A percentile compares a stretch with the other conserved stretches of the same genome.
phyloP scores from a whole-genome alignment of 306 rosid species.

The Pueraria montana region DNA sequence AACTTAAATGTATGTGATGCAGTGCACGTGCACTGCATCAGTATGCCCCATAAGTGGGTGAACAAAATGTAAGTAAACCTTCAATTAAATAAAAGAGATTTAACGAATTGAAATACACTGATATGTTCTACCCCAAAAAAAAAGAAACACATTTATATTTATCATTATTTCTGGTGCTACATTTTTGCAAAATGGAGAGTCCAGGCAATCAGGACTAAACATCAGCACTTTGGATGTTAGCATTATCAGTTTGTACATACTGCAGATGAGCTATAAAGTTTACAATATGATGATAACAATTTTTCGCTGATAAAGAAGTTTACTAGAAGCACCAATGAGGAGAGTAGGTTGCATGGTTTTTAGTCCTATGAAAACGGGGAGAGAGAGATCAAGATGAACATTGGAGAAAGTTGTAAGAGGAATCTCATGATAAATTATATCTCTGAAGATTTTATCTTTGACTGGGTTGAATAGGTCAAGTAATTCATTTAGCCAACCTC shows the following conservation, averaged over 20 bases:
- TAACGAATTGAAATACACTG: constrained; percentile 1
- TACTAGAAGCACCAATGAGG: background rate
- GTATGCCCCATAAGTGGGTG: background rate
- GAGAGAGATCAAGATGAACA: background rate
- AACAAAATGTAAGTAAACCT: constrained; percentile 2
- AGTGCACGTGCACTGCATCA: too few species aligned
- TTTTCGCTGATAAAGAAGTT: background rate
- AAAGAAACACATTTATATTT: background rate
- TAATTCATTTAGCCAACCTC: too few species aligned
- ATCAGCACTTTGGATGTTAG: background rate
- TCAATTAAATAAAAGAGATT: constrained; percentile 6
- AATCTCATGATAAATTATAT: background rate
- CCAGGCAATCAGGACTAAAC: constrained; percentile 4
- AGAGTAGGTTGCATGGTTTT: background rate
- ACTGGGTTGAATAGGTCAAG: too few species aligned
- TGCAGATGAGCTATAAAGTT: background rate
- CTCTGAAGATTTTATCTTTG: background rate
- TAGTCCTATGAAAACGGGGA: background rate
- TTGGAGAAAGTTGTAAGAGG: background rate
- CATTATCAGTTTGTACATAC: constrained; percentile 12
- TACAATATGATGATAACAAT: background rate
- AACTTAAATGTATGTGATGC: constrained; percentile 27
- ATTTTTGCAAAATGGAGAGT: background rate
- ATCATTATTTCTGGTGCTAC: background rate
- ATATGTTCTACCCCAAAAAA: background rate